These are phyloP conservation scores for Chytriomyces sp. DNA, from an alignment of 192 early-diverging fungal species.

Conservation along the genomic window DNA sequence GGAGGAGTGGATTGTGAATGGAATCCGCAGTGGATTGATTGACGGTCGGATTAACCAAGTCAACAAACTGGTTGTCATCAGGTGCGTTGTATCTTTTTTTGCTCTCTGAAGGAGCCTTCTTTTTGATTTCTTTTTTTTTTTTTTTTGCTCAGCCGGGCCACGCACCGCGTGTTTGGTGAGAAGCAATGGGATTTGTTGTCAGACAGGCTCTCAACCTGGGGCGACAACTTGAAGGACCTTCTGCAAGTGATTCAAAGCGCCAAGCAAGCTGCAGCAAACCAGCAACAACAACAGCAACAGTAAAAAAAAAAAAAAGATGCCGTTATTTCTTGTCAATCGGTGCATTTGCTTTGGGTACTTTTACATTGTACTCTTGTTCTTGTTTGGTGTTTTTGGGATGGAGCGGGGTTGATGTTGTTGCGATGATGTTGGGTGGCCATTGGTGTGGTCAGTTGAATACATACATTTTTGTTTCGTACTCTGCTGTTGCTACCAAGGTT, in stretches of 20 bases:
- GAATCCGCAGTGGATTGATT: conserved; percentile 85
- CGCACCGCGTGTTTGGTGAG: conserved; percentile 80
- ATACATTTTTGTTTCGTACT: no score
- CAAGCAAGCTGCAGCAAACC: conserved; percentile 17
- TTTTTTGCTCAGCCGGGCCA: conserved; percentile 74
- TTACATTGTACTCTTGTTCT: not conserved
- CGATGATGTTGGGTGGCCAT: no score
- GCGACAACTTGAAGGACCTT: conserved; percentile 75
- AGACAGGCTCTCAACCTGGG: conserved; percentile 76
- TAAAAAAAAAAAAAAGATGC: not conserved
- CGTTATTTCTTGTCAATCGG: not conserved
- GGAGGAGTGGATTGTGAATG: conserved; percentile 95
- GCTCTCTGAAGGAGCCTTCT: not conserved
- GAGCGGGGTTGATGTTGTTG: no score
- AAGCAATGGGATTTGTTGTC: conserved; percentile 83
- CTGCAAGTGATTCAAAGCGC: conserved; percentile 75
- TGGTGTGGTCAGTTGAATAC: no score
- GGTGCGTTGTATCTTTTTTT: conserved; percentile 34
- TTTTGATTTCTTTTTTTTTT: conserved; percentile 13
- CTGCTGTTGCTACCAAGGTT: no score
- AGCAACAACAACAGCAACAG: not conserved
- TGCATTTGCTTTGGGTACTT: not conserved
- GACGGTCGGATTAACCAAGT: conserved; percentile 97
- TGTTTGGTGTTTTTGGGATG: no score
- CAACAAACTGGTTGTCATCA: conserved; percentile 74